Evolutionary conservation across 2,329 filamentous ascomycete genomes (phyloP).

Genomic region (Sarocladium oryzae): DNA sequence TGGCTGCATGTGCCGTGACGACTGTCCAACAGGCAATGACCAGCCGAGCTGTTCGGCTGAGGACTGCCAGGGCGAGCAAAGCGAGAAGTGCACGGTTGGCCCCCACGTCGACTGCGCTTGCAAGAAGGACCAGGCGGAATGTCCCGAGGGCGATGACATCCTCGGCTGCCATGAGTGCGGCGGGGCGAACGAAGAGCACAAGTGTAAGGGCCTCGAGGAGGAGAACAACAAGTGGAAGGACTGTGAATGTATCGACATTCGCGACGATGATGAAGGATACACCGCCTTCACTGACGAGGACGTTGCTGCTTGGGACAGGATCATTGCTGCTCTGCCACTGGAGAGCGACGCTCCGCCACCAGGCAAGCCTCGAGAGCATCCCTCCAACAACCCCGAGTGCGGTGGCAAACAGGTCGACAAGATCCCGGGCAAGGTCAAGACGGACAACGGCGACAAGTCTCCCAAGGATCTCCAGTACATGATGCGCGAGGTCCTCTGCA

Average conservation of each 20-base stretch:
- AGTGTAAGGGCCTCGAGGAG: neutral
- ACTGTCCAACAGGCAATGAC: neutral
- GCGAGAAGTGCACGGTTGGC: neutral
- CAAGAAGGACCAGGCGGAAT: neutral
- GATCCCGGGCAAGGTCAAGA: neutral
- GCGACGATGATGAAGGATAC: neutral
- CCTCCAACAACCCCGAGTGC: neutral
- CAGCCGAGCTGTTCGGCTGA: neutral
- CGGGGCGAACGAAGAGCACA: neutral
- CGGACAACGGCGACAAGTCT: neutral
- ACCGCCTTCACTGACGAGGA: neutral
- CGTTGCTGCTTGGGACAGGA: neutral
- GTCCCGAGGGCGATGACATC: neutral
- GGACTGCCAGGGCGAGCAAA: neutral
- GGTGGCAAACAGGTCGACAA: neutral
- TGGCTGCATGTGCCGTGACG: neutral
- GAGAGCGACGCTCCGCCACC: neutral
- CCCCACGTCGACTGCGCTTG: neutral
- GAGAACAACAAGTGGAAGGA: neutral
- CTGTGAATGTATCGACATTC: neutral
- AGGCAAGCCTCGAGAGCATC: neutral
- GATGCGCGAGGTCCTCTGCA: neutral
- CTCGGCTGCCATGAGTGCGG: neutral
- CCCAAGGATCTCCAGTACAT: constrained; percentile 1
- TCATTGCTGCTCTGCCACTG: neutral